These are phyloP conservation scores for Mycena venus DNA, from an alignment of 768 basidiomycete species.

Conservation along the genomic window DNA sequence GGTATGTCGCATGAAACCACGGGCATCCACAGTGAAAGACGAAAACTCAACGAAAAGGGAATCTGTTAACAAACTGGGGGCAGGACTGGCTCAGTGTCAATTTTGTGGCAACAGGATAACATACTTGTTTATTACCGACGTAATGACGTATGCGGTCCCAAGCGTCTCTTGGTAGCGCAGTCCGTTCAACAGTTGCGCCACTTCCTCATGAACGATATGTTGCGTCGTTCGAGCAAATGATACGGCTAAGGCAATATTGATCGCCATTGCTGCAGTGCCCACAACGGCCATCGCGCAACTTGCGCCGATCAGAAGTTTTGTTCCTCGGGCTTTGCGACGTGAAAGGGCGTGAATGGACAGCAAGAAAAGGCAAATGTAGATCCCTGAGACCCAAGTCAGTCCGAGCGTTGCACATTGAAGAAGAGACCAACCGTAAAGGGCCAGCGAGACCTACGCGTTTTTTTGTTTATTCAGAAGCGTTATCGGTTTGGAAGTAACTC, in stretches of 20 bases:
- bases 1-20: not conserved
- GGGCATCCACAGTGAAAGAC: slow-evolving; percentile 2
- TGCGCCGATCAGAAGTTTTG: slow-evolving; percentile 15
- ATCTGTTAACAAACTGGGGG: slow-evolving; percentile 9
- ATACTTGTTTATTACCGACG: slow-evolving; percentile 5
- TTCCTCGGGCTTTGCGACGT: slow-evolving; percentile 9
- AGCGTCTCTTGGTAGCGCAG: slow-evolving; percentile 14
- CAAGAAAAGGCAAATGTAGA: slow-evolving; percentile 13
- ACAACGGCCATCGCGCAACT: slow-evolving; percentile 14
- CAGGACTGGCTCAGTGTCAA: not conserved
- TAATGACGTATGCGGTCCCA: not conserved
- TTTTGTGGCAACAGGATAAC: not conserved
- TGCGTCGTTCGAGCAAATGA: slow-evolving; percentile 1
- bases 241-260: slow-evolving; percentile 9
- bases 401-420: not conserved
- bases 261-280: slow-evolving; percentile 13
- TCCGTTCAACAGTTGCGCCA: slow-evolving; percentile 5
- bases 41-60: slow-evolving; percentile 15
- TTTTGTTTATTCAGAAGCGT: slow-evolving; percentile 10
- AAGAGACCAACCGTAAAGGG: slow-evolving; percentile 10
- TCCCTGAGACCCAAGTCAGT: slow-evolving; percentile 4
- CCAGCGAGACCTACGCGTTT: slow-evolving; percentile 4
- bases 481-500: slow-evolving; percentile 1
- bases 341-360: slow-evolving; percentile 9
- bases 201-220: slow-evolving; percentile 11